Evolutionary conservation across 176 grass and related monocot genomes (phyloP), one percentile per base, ranked within the genome.

Genomic region (Cenchrus americanus): DNA sequence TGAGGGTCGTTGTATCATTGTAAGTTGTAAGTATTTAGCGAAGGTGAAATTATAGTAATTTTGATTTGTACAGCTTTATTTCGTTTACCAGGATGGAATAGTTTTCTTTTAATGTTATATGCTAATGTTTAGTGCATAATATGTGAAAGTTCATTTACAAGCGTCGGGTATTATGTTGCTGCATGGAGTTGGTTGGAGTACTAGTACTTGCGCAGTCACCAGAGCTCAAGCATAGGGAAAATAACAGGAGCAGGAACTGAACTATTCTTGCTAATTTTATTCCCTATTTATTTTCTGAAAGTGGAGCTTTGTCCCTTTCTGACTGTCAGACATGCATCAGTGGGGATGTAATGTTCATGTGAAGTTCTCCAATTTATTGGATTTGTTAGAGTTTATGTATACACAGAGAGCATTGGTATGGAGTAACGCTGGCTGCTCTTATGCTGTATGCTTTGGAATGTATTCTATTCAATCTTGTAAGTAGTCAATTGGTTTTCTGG

Each of bases 1-100:
- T 69, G 68, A 79, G 67, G 50, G 62, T 34, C 21, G 62, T 23
- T 14, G 17, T 82, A 77, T 70, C 73, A 72, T 80, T 90, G 80
- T 83, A 78, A 86, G 57, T 48, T 90, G 88, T 86, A 87, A 90
- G 61, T 87, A 79, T 80, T 84, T 87, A 90, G 80, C 52, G 30
- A 68, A 75, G 69, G 49, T 79, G 61, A 30, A 37, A 87, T 60
- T 66, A 84, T 87, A 87, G 84, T 83, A 62, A 49, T 83, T 75
- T 84, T 69, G 22, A 87, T 80, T 72, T 82, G 83, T 90, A 82
- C 66, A 86, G 83, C 79, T 69, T 81, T 44, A 66, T 23, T 57
- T 70, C 14, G 51, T 69, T 81, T 44, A 69, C n/a, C 22, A 0
- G 37, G 12, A 15, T 70, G 66, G 8, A 57, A 26, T 27, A 69